These are phyloP conservation scores for Boechera stricta DNA, from an alignment of 345 rosid genomes.

Conservation along the genomic window DNA sequence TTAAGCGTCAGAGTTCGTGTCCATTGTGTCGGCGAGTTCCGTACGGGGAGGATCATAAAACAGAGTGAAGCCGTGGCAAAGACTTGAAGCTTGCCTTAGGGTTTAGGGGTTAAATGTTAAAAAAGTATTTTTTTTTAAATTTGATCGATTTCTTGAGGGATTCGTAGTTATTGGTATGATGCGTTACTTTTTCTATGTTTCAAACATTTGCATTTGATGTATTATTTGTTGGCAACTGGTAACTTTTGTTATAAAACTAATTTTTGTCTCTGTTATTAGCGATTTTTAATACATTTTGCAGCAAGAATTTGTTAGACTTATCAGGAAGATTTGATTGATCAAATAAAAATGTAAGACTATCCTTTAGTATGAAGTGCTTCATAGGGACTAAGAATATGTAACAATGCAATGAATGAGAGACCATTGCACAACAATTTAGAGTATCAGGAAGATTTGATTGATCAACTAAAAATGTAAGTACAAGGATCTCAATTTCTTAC, in stretches of 20 bases:
- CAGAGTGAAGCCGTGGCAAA: no score
- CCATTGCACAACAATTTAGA: background rate
- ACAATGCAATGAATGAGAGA: background rate
- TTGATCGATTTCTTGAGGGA: no score
- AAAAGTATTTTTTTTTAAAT: no score
- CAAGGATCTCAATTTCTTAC: conserved; percentile 17
- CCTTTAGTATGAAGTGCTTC: background rate
- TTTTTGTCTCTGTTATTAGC: background rate
- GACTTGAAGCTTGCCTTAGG: no score
- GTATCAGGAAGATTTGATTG: background rate
- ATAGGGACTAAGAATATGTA: background rate
- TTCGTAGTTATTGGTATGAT: background rate
- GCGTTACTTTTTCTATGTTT: background rate
- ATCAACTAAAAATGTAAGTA: background rate
- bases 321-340: no score
- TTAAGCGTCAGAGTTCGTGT: no score
- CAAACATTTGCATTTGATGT: background rate
- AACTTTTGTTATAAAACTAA: background rate
- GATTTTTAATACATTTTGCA: no score
- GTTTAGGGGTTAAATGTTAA: no score
- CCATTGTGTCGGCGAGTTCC: no score
- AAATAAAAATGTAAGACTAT: background rate
- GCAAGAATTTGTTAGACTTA: no score
- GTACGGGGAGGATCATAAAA: no score
- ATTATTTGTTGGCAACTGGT: background rate